These are phyloP conservation scores for Nakataea oryzae DNA, from an alignment of 2,329 filamentous ascomycete species.

Conservation along the genomic window DNA sequence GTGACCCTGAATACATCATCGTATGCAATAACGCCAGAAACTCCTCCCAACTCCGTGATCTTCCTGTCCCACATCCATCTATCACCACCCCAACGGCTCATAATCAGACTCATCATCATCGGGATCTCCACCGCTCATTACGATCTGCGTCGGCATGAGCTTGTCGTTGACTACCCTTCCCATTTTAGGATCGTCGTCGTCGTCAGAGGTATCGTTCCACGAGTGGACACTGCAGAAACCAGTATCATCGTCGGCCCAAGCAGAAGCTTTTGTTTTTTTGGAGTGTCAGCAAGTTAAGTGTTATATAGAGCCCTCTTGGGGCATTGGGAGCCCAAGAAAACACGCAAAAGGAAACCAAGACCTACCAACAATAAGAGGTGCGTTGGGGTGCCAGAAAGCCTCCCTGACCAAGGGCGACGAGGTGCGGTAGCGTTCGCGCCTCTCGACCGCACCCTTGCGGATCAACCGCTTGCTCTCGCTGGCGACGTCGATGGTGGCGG, in stretches of 20 bases:
- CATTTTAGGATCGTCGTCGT: constrained; percentile 52
- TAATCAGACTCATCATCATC: not conserved
- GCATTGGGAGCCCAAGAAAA: not conserved
- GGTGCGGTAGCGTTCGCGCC: not conserved
- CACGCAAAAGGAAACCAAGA: constrained; percentile 9
- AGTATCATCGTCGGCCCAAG: constrained; percentile 71
- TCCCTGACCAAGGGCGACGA: constrained; percentile 66
- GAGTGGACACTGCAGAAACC: constrained; percentile 63
- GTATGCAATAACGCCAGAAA: not conserved
- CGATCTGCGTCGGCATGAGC: constrained; percentile 27
- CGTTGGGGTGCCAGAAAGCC: constrained; percentile 82
- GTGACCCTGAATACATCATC: not conserved
- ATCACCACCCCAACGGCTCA: not conserved
- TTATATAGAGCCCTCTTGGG: not conserved
- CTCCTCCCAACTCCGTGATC: not conserved
- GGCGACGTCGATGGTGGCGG: constrained; percentile 67
- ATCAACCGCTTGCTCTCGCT: constrained; percentile 14
- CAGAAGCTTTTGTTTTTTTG: constrained; percentile 47
- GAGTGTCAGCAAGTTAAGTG: not conserved
- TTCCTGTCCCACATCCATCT: too few species aligned
- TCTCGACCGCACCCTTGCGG: not conserved
- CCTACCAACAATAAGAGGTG: constrained; percentile 63
- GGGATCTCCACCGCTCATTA: not conserved
- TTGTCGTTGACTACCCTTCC: constrained; percentile 51
- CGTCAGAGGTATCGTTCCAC: constrained; percentile 58